Conservation (phyloP, 2,329 filamentous ascomycete species). For the Aureobasidium sp. region DNA sequence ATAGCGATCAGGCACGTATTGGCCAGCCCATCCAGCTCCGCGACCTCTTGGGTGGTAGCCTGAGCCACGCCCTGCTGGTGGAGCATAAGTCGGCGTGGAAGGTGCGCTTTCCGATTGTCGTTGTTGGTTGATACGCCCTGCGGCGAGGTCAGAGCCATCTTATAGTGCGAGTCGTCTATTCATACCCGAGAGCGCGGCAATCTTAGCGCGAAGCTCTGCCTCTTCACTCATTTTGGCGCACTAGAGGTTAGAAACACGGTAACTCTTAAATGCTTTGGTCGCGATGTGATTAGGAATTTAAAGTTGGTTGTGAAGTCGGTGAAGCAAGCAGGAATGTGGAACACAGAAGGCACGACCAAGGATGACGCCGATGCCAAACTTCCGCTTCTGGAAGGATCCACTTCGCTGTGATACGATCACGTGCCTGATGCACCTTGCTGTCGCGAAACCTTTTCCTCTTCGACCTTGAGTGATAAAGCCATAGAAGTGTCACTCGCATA, state of each 20-base stretch:
- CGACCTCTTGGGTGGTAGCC: conserved; percentile 1
- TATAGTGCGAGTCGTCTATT: background rate
- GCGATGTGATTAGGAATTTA: background rate
- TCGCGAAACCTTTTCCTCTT: background rate
- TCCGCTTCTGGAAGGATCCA: conserved; percentile 1
- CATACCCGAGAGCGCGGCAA: conserved; percentile 16
- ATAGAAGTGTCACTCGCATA: background rate
- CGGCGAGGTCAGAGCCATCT: background rate
- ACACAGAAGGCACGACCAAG: background rate
- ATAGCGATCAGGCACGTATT: conserved; percentile 11
- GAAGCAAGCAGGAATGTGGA: background rate
- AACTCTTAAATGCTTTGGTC: background rate
- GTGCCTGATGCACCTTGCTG: background rate
- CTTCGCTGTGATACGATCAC: background rate
- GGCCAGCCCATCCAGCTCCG: conserved; percentile 6
- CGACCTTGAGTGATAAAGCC: background rate
- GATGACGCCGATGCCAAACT: background rate
- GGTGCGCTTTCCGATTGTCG: conserved; percentile 9
- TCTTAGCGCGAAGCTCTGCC: conserved; percentile 17
- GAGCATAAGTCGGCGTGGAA: background rate
- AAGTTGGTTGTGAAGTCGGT: background rate
- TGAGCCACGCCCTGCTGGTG: background rate
- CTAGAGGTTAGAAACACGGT: background rate
- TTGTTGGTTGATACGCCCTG: conserved; percentile 17
- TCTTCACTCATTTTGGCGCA: conserved; percentile 16